Conservation (phyloP, 2,329 filamentous ascomycete genomes). For the Lomentospora prolificans region DNA sequence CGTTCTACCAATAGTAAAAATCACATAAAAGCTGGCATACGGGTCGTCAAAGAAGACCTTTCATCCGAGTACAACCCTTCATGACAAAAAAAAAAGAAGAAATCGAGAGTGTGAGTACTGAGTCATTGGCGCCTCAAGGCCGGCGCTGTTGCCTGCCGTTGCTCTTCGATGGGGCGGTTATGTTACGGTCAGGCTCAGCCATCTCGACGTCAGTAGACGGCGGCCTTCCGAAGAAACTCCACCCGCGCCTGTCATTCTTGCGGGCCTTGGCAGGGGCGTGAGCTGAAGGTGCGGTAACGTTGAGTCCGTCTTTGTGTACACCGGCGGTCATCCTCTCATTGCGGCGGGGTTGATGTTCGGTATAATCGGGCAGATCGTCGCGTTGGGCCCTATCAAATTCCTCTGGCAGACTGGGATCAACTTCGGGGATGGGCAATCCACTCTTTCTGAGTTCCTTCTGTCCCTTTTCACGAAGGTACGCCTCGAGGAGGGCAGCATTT, state of each 20-base stretch:
- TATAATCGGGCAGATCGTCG: conserved; percentile 11
- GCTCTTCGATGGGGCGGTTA: too few species aligned
- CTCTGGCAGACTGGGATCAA: conserved; percentile 43
- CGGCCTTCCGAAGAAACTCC: conserved; percentile 11
- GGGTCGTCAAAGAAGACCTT: too few species aligned
- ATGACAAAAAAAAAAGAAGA: too few species aligned
- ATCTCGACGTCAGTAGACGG: conserved; percentile 11
- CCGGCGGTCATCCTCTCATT: conserved; percentile 12
- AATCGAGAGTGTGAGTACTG: too few species aligned
- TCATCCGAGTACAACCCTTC: too few species aligned
- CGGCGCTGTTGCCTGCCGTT: too few species aligned
- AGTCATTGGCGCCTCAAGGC: too few species aligned
- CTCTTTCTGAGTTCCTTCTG: conserved; percentile 41
- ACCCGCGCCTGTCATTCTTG: conserved; percentile 2
- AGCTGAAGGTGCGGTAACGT: conserved; percentile 7
- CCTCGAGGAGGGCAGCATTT: conserved; percentile 61
- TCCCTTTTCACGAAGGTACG: conserved; percentile 59
- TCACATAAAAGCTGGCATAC: too few species aligned
- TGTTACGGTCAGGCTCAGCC: conserved; percentile 2
- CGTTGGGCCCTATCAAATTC: conserved; percentile 33
- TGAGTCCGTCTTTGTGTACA: neutral
- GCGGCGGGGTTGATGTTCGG: conserved; percentile 10
- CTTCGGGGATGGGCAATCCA: conserved; percentile 33
- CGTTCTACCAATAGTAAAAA: too few species aligned
- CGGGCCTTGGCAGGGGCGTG: conserved; percentile 9